These are phyloP conservation scores for Biscutella laevigata DNA, from an alignment of 441 rosid species.

Conservation along the genomic window DNA sequence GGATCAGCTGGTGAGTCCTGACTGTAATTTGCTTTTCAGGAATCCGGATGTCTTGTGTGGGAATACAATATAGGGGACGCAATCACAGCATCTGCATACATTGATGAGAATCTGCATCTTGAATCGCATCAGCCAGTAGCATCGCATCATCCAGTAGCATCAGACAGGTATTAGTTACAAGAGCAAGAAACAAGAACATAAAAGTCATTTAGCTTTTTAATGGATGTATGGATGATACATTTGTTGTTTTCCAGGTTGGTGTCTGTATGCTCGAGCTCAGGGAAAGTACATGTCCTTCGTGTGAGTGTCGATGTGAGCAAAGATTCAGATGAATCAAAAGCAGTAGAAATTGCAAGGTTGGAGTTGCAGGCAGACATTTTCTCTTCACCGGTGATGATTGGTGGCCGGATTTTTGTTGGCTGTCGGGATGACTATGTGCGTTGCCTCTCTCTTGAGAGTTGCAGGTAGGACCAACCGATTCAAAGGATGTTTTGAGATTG, in stretches of 20 bases:
- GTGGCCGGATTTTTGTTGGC: slow-evolving; percentile 79
- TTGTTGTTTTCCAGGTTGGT: slow-evolving; percentile 51
- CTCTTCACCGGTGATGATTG: slow-evolving; percentile 95
- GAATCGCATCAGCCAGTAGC: slow-evolving; percentile 27
- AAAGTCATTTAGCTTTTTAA: background rate
- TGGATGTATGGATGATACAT: background rate
- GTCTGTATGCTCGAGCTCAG: slow-evolving; percentile 64
- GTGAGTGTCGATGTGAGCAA: slow-evolving; percentile 23
- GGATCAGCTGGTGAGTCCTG: slow-evolving; percentile 8
- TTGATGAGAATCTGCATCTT: slow-evolving; percentile 71
- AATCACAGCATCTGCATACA: slow-evolving; percentile 75
- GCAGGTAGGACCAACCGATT: background rate
- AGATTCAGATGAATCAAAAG: slow-evolving; percentile 27
- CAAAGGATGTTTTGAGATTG: too few relatives aligned
- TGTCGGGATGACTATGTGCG: slow-evolving; percentile 77
- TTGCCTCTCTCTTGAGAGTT: slow-evolving; percentile 44
- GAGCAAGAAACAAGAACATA: background rate
- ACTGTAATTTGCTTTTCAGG: slow-evolving; percentile 38
- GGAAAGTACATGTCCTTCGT: slow-evolving; percentile 47
- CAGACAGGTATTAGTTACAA: slow-evolving; percentile 44
- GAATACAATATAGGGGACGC: slow-evolving; percentile 60
- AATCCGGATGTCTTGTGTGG: slow-evolving; percentile 58
- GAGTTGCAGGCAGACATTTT: slow-evolving; percentile 64
- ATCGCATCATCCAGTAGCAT: too few relatives aligned
- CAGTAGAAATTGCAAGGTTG: slow-evolving; percentile 45